These are phyloP conservation scores for Firmiana major DNA, from an alignment of 345 rosid genomes.

Conservation along the genomic window DNA sequence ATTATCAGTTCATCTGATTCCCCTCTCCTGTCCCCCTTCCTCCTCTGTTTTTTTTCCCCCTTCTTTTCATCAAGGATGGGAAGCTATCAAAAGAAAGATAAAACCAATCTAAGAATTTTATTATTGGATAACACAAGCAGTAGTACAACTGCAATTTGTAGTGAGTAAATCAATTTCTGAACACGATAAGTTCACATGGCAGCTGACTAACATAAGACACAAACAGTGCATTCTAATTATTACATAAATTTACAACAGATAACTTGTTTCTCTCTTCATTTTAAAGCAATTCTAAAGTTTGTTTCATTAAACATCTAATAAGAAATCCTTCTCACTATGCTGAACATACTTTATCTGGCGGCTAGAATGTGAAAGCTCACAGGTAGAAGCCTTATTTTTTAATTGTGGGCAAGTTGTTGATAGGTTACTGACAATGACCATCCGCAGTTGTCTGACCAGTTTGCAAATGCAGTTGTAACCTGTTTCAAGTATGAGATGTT, in stretches of 20 bases:
- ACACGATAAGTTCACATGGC: conserved; percentile 1
- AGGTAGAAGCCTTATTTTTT: conserved; percentile 9
- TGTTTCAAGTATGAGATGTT: conserved; percentile 20
- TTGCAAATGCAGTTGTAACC: conserved; percentile 34
- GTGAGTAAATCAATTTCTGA: not conserved
- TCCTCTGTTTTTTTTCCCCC: not conserved
- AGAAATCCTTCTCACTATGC: conserved; percentile 11
- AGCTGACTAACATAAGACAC: not conserved
- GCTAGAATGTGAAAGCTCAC: conserved; percentile 17
- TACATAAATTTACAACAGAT: not conserved
- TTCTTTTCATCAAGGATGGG: not conserved
- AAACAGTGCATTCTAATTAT: not conserved
- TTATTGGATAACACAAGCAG: not conserved
- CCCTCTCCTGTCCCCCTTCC: not conserved
- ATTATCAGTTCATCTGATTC: not conserved
- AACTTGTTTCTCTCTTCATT: conserved; percentile 1
- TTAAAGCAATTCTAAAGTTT: conserved; percentile 20
- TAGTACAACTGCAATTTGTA: not conserved
- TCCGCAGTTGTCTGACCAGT: not conserved
- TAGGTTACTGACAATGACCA: conserved; percentile 8
- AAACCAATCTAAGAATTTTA: not conserved
- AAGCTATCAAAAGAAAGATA: not conserved
- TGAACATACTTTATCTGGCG: conserved; percentile 15
- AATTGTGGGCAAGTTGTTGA: conserved; percentile 9
- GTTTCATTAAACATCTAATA: conserved; percentile 23